Evolutionary conservation across 2,329 filamentous ascomycete species (phyloP).

Genomic region (Penicillium psychrosexuale): DNA sequence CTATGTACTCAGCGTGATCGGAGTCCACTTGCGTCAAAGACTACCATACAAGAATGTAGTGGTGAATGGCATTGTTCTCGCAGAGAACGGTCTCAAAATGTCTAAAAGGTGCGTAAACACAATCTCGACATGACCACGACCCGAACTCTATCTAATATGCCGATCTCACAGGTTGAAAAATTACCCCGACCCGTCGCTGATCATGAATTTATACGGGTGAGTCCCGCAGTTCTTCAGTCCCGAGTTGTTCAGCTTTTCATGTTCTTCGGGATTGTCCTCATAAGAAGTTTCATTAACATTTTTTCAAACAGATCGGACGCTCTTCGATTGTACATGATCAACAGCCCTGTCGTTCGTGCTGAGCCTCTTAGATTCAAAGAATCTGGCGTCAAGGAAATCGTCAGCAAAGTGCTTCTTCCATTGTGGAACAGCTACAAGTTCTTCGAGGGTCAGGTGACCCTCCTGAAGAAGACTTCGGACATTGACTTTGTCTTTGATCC

Average conservation of each 20-base stretch:
- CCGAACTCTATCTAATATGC: background rate
- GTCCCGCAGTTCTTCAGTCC: background rate
- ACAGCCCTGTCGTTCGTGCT: conserved; percentile 89
- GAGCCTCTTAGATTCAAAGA: conserved; percentile 92
- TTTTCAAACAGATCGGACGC: conserved; percentile 68
- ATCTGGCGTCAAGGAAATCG: conserved; percentile 87
- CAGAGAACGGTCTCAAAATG: conserved; percentile 98
- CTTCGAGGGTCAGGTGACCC: conserved; percentile 80
- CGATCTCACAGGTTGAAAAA: conserved; percentile 67
- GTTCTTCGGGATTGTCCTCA: background rate
- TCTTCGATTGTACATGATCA: conserved; percentile 91
- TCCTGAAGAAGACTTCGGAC: conserved; percentile 80
- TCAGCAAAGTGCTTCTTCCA: conserved; percentile 84
- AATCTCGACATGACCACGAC: background rate
- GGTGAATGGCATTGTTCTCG: conserved; percentile 92
- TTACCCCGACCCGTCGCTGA: conserved; percentile 79
- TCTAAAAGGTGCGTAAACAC: conserved; percentile 62
- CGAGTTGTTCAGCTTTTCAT: background rate
- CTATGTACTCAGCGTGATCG: conserved; percentile 85
- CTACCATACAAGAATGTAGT: conserved; percentile 93
- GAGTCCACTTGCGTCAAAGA: conserved; percentile 79
- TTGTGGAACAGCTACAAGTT: conserved; percentile 98
- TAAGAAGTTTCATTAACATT: background rate
- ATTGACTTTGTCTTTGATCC: conserved; percentile 78
- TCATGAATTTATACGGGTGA: conserved; percentile 74